Percentiles rank a stretch among this genome's conserved stretches.
Evolutionary conservation across 1,284 basidiomycete genomes (phyloP).

Genomic region (Golubevia sp.): DNA sequence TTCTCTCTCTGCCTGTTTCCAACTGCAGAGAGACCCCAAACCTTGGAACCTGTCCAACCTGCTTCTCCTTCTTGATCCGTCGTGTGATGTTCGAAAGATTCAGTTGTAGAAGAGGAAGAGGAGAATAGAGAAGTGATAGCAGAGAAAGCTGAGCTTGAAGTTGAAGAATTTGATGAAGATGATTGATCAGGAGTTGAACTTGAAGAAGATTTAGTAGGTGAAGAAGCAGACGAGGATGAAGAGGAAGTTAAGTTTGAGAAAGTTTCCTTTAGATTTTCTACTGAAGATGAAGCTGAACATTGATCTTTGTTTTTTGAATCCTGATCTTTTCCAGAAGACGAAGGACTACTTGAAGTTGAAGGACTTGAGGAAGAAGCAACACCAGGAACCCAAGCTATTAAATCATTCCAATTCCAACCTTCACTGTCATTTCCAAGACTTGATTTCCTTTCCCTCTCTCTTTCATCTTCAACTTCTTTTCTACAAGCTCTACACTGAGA

Average conservation of each 20-base stretch:
- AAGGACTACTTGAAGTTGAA: no score
- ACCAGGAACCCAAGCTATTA: no score
- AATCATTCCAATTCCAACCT: no score
- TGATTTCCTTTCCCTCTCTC: constrained; percentile 8
- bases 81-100: not conserved
- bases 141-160: not conserved
- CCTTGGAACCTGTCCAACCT: constrained; percentile 56
- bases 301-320: no score
- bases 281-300: no score
- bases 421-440: constrained; percentile 5
- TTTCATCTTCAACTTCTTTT: constrained; percentile 38
- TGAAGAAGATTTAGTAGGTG: not conserved
- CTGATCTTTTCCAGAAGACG: no score
- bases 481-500: constrained; percentile 47
- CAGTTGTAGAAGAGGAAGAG: not conserved
- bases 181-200: no score
- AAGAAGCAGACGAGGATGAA: constrained; percentile 6
- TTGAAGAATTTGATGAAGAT: not conserved
- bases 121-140: not conserved
- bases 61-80: constrained; percentile 46
- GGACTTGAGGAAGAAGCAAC: no score
- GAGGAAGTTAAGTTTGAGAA: not conserved
- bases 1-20: constrained; percentile 33
- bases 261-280: constrained; percentile 5
- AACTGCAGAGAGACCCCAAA: constrained; percentile 54